These are phyloP conservation scores for Elongisporangium senticosum DNA, from an alignment of 352 stramenopile species.

Conservation along the genomic window DNA sequence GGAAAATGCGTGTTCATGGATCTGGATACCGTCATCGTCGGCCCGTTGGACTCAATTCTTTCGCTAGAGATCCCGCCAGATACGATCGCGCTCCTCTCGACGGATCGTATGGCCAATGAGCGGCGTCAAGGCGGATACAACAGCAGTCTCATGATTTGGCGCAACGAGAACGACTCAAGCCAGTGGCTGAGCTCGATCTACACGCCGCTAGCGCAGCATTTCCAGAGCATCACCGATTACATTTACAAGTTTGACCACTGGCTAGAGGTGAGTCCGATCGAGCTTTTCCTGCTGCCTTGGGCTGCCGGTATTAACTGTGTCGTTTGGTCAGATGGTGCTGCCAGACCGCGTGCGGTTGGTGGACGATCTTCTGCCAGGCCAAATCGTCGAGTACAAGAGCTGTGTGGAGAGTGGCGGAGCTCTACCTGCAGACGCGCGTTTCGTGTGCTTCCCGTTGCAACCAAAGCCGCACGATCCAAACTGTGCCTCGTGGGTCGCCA, in stretches of 20 bases:
- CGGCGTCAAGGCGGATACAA: constrained; percentile 56
- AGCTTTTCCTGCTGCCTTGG: not conserved
- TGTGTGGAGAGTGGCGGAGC: constrained; percentile 12
- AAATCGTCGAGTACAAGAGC: constrained; percentile 71
- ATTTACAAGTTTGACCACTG: constrained; percentile 89
- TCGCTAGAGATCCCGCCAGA: constrained; percentile 8
- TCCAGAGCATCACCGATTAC: constrained; percentile 25
- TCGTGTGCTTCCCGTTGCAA: constrained; percentile 81
- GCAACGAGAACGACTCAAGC: constrained; percentile 2
- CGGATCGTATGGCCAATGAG: constrained; percentile 69
- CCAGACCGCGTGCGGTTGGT: constrained; percentile 21
- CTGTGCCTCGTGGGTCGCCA: constrained; percentile 33
- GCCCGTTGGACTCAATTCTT: constrained; percentile 27
- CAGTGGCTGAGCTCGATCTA: constrained; percentile 22
- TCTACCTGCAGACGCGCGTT: constrained; percentile 20
- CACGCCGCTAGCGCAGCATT: constrained; percentile 32
- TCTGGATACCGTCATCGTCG: constrained; percentile 71
- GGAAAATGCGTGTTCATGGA: constrained; percentile 56
- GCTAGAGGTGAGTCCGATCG: constrained; percentile 43
- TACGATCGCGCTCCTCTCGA: constrained; percentile 34
- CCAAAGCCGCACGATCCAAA: constrained; percentile 66
- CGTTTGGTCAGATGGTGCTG: constrained; percentile 28
- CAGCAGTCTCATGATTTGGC: constrained; percentile 71
- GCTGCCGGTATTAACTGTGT: not conserved
- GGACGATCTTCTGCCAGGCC: constrained; percentile 33